Conservation (phyloP, 768 basidiomycete species). For the Albatrellus ellisii region DNA sequence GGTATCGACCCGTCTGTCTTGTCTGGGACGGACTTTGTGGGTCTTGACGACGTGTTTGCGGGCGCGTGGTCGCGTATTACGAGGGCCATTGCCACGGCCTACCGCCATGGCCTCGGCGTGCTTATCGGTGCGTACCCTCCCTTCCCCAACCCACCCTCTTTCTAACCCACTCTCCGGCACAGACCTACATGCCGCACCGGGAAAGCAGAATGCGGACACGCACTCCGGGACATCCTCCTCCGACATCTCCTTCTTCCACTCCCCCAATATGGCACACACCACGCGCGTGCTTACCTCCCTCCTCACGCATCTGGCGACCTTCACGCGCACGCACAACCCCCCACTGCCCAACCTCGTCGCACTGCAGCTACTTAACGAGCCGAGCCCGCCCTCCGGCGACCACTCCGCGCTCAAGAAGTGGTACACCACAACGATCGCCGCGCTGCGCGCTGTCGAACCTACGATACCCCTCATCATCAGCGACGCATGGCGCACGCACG, state of each 20-base stretch:
- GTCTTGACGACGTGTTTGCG: constrained; percentile 31
- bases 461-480: constrained; percentile 58
- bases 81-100: constrained; percentile 45
- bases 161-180: constrained; percentile 12
- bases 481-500: constrained; percentile 63
- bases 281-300: constrained; percentile 35
- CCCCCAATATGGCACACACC: constrained; percentile 33
- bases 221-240: constrained; percentile 49
- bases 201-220: constrained; percentile 59
- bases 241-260: constrained; percentile 34
- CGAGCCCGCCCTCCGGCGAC: constrained; percentile 27
- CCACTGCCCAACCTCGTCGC: constrained; percentile 36
- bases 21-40: constrained; percentile 50
- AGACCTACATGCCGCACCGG: constrained; percentile 68
- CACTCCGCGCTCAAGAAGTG: constrained; percentile 43
- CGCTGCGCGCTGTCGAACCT: constrained; percentile 36
- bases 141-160: not conserved
- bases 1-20: constrained; percentile 45
- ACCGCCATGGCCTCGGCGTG: constrained; percentile 50
- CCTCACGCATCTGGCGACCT: constrained; percentile 23
- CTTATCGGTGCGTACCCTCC: constrained; percentile 38
- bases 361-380: constrained; percentile 49
- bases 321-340: constrained; percentile 22
- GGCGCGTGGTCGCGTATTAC: constrained; percentile 61
- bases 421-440: constrained; percentile 45